Percentiles rank a stretch among this genome's conserved stretches.
These are phyloP conservation scores for Orbilia brochopaga DNA, from an alignment of 2,329 filamentous ascomycete species.

Conservation along the genomic window DNA sequence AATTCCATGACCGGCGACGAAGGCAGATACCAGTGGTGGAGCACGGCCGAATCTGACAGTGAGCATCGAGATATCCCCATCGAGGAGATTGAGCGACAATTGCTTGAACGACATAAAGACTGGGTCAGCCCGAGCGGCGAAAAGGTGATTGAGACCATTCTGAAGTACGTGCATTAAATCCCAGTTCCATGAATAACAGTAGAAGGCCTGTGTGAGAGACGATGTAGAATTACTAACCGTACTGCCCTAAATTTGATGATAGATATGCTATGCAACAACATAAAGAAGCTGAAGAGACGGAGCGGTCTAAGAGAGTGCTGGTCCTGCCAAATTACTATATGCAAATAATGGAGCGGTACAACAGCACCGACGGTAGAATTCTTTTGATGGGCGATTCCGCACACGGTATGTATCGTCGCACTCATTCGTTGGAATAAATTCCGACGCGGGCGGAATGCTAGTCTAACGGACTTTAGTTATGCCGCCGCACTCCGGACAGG, in stretches of 20 bases:
- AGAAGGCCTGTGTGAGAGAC: no score
- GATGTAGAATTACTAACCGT: not conserved
- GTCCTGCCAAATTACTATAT: slow-evolving; percentile 48
- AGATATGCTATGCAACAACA: slow-evolving; percentile 42
- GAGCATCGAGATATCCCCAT: slow-evolving; percentile 33
- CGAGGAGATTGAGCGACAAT: slow-evolving; percentile 33
- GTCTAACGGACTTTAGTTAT: slow-evolving; percentile 18
- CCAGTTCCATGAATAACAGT: no score
- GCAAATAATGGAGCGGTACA: slow-evolving; percentile 32
- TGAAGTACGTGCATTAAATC: slow-evolving; percentile 9
- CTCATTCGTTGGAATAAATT: no score
- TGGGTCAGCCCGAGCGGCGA: slow-evolving; percentile 40
- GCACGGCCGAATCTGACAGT: slow-evolving; percentile 41
- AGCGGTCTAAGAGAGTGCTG: slow-evolving; percentile 32
- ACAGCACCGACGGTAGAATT: slow-evolving; percentile 32
- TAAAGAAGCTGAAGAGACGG: slow-evolving; percentile 27
- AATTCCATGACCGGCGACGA: slow-evolving; percentile 37
- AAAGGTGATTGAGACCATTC: slow-evolving; percentile 30
- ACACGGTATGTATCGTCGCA: slow-evolving; percentile 33
- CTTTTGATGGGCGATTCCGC: slow-evolving; percentile 40
- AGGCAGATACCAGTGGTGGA: slow-evolving; percentile 47
- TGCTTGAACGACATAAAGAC: slow-evolving; percentile 42
- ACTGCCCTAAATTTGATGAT: not conserved
- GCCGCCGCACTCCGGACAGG: slow-evolving; percentile 49
- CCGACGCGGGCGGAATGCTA: no score